phyloP scores from a whole-genome alignment of 2,329 filamentous ascomycete genomes.

The Grosmannia serpens region DNA sequence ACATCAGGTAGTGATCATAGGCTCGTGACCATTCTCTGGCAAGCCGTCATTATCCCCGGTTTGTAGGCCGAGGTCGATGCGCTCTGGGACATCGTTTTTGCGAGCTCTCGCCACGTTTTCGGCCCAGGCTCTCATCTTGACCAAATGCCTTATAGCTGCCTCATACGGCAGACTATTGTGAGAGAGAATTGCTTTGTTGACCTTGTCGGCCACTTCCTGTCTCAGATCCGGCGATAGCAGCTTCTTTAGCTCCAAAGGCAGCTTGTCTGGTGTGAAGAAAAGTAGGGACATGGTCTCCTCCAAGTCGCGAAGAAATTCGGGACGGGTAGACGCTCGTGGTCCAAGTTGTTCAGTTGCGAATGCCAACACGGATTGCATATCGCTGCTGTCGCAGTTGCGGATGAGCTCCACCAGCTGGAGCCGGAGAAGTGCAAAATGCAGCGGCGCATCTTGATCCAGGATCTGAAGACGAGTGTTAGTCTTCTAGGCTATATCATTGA shows the following conservation, averaged over 20 bases:
- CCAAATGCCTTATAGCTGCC: conserved; percentile 69
- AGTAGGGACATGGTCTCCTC: conserved; percentile 89
- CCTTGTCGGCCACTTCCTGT: conserved; percentile 70
- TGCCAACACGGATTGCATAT: conserved; percentile 68
- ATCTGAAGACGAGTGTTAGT: conserved; percentile 50
- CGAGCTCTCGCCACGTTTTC: conserved; percentile 48
- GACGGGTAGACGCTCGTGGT: conserved; percentile 71
- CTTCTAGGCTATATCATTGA: conserved; percentile 6
- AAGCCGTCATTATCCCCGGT: conserved; percentile 22
- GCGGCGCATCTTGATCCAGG: conserved; percentile 65
- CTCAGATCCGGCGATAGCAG: conserved; percentile 72
- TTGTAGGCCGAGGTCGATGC: conserved; percentile 27
- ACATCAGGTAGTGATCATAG: conserved; percentile 39
- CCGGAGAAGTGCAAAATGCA: conserved; percentile 83
- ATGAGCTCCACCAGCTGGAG: conserved; percentile 93
- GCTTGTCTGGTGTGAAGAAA: conserved; percentile 71
- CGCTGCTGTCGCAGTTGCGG: conserved; percentile 58
- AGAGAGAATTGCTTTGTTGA: conserved; percentile 79
- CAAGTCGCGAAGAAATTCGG: conserved; percentile 72
- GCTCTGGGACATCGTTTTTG: conserved; percentile 28
- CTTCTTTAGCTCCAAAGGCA: conserved; percentile 63
- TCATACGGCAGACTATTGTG: conserved; percentile 63
- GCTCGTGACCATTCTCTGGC: conserved; percentile 33
- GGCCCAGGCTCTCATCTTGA: conserved; percentile 76
- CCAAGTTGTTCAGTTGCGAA: conserved; percentile 85